These are phyloP conservation scores for Salix purpurea DNA, from an alignment of 345 rosid species.

Conservation along the genomic window DNA sequence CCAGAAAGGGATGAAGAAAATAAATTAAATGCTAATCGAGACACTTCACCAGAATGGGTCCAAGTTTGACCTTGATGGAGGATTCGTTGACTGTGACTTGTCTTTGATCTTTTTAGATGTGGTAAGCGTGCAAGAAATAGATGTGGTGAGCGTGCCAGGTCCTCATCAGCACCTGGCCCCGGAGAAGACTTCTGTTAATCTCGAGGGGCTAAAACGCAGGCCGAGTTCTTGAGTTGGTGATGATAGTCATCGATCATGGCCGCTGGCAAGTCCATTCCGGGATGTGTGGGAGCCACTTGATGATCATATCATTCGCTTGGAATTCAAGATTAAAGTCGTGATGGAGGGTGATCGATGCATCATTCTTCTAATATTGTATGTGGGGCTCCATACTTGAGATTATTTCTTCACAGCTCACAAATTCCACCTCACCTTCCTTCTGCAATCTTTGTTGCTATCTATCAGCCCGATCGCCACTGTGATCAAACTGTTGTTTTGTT, in stretches of 20 bases:
- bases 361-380: not conserved
- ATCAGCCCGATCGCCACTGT: too few species aligned
- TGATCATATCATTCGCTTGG: conserved; percentile 22
- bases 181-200: too few species aligned
- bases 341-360: not conserved
- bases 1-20: too few species aligned
- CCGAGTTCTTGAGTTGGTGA: too few species aligned
- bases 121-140: not conserved
- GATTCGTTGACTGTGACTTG: not conserved
- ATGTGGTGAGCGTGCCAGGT: not conserved
- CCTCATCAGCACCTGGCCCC: too few species aligned
- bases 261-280: conserved; percentile 13
- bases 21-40: not conserved
- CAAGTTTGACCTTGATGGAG: too few species aligned
- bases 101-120: not conserved
- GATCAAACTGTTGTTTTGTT: too few species aligned
- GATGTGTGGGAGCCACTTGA: conserved; percentile 2
- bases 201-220: not conserved
- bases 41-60: not conserved
- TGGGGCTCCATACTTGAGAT: not conserved
- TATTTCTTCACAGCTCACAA: too few species aligned
- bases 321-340: conserved; percentile 7
- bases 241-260: conserved; percentile 15
- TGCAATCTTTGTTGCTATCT: not conserved
- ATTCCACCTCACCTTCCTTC: too few species aligned